phyloP scores from a whole-genome alignment of 1,139 yeast species.

The Hemisphaericaspora subhashii region DNA sequence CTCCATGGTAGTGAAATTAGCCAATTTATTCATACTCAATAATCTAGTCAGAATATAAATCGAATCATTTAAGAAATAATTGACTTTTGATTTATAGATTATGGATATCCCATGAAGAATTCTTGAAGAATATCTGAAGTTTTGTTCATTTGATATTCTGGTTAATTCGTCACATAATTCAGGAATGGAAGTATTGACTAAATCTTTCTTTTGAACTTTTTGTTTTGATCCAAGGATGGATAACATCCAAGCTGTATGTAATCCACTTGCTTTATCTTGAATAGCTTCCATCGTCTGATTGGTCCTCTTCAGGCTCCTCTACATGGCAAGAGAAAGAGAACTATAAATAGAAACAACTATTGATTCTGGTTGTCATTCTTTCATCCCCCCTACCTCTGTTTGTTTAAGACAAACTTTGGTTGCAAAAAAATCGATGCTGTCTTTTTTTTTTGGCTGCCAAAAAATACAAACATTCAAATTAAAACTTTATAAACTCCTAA shows the following conservation, averaged over 20 bases:
- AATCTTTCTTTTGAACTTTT: slow-evolving; percentile 33
- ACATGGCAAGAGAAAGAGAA: neutral
- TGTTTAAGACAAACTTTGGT: neutral
- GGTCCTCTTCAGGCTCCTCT: no score
- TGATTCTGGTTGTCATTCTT: neutral
- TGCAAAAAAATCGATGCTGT: slow-evolving; percentile 1
- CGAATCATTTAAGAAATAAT: slow-evolving; percentile 42
- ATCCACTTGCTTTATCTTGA: slow-evolving; percentile 12
- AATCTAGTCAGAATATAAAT: slow-evolving; percentile 26
- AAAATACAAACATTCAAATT: neutral
- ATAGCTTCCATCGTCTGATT: slow-evolving; percentile 3
- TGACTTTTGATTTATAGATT: slow-evolving; percentile 52
- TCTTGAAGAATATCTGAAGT: slow-evolving; percentile 47
- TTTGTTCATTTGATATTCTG: slow-evolving; percentile 20
- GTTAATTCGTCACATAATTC: slow-evolving; percentile 39
- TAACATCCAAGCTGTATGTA: slow-evolving; percentile 26
- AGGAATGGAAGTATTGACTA: slow-evolving; percentile 48
- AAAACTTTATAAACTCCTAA: neutral
- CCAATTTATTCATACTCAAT: slow-evolving; percentile 9
- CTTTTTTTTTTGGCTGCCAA: slow-evolving; percentile 6
- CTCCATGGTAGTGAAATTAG: neutral
- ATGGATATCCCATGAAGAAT: slow-evolving; percentile 59
- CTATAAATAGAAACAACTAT: neutral
- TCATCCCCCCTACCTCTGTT: neutral
- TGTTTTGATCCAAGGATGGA: slow-evolving; percentile 45